Evolutionary conservation across 164 flowering plant species (phyloP).

Genomic region (Aristolochia fimbriata): DNA sequence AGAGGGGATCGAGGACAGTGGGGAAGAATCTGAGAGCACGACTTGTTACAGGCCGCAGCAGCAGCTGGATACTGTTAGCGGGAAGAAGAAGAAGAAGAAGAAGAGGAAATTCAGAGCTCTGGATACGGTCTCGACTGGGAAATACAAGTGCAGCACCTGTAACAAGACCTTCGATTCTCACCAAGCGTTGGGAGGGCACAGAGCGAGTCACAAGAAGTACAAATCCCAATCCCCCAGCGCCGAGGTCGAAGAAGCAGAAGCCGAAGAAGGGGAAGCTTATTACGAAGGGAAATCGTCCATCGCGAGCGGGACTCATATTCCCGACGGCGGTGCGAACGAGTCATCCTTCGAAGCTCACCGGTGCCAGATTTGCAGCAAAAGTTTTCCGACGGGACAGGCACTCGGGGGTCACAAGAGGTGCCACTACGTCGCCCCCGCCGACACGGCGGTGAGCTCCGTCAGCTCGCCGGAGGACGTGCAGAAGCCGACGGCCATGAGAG

Average conservation of each 20-base stretch:
- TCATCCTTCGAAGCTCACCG: conserved; percentile 6
- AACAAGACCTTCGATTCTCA: conserved; percentile 32
- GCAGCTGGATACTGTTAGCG: background rate
- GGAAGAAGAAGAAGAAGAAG: conserved; percentile 5
- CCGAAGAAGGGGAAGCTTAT: background rate
- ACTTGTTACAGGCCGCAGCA: background rate
- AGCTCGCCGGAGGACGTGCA: conserved; percentile 11
- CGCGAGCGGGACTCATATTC: too few relatives aligned
- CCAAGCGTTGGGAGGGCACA: conserved; percentile 77
- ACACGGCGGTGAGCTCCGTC: conserved; percentile 5
- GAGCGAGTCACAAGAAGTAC: conserved; percentile 42
- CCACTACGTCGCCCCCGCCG: conserved; percentile 14
- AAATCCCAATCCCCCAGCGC: conserved; percentile 3
- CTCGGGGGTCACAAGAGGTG: conserved; percentile 36
- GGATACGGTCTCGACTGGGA: conserved; percentile 5
- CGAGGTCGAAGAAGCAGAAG: background rate
- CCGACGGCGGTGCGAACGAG: background rate
- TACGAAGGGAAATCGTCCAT: background rate
- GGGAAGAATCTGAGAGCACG: background rate
- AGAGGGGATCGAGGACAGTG: background rate
- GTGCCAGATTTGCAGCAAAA: conserved; percentile 26
- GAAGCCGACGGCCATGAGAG: background rate
- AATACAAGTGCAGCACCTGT: conserved; percentile 32
- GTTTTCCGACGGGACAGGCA: conserved; percentile 32
- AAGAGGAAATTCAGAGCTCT: conserved; percentile 20